phyloP scores from a whole-genome alignment of 805 yeast genomes.

The Ogataea siamensis region DNA sequence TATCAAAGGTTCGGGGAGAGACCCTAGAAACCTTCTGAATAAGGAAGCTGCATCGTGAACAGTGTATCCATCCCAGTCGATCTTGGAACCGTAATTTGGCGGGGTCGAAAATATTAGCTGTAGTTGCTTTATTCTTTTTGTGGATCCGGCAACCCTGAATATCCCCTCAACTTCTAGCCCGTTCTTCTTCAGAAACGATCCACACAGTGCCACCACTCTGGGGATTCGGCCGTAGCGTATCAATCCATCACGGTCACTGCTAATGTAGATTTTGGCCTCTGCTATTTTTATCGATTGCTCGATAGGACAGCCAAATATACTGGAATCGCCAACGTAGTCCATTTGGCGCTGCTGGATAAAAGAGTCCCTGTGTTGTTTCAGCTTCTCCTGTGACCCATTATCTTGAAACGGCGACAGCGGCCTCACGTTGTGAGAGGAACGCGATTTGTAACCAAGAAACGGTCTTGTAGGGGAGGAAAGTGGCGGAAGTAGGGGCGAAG shows the following conservation, averaged over 20 bases:
- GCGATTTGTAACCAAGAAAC: conserved; percentile 46
- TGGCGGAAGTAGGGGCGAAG: conserved; percentile 25
- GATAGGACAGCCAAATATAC: conserved; percentile 80
- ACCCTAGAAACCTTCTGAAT: conserved; percentile 79
- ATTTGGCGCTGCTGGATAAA: conserved; percentile 43
- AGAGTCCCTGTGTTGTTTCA: conserved; percentile 49
- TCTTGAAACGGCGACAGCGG: conserved; percentile 34
- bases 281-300: conserved; percentile 71
- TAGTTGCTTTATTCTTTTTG: conserved; percentile 80
- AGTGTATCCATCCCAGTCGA: conserved; percentile 89
- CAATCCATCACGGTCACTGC: conserved; percentile 60
- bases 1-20: conserved; percentile 88
- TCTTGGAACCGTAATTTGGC: conserved; percentile 84
- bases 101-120: conserved; percentile 82
- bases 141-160: conserved; percentile 89
- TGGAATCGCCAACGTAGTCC: conserved; percentile 43
- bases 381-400: conserved; percentile 32
- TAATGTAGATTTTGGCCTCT: conserved; percentile 67
- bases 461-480: conserved; percentile 41
- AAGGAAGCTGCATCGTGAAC: conserved; percentile 97
- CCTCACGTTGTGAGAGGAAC: conserved; percentile 45
- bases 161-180: conserved; percentile 85
- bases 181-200: conserved; percentile 74
- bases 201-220: conserved; percentile 93
- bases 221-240: conserved; percentile 88